Evolutionary conservation across 805 yeast genomes (phyloP).

Genomic region (Candida sanyiensis): DNA sequence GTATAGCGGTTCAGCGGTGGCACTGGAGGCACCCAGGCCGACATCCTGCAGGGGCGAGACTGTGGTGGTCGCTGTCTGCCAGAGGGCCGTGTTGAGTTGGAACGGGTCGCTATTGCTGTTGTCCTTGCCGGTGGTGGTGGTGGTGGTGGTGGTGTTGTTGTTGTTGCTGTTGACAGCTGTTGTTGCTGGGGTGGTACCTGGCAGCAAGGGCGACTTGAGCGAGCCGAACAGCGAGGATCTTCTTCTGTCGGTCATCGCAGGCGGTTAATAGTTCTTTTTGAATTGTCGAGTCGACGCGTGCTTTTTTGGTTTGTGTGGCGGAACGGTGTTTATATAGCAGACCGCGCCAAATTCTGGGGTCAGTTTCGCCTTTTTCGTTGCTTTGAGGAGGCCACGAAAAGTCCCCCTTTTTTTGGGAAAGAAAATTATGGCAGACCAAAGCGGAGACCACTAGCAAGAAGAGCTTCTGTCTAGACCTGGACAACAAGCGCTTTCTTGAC

Average conservation of each 20-base stretch:
- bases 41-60: conserved; percentile 6
- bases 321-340: neutral
- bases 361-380: neutral
- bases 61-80: conserved; percentile 10
- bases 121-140: conserved; percentile 3
- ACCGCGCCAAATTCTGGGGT: conserved; percentile 2
- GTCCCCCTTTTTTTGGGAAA: no score
- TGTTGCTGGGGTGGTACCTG: conserved; percentile 2
- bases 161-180: neutral
- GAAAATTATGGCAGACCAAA: no score
- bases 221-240: conserved; percentile 13
- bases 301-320: neutral
- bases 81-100: conserved; percentile 15
- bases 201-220: conserved; percentile 13
- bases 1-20: neutral
- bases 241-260: conserved; percentile 9
- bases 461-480: no score
- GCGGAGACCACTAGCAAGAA: no score
- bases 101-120: no score
- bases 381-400: no score
- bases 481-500: no score
- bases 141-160: conserved; percentile 5
- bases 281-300: neutral
- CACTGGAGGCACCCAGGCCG: neutral
- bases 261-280: neutral